Conservation (phyloP, 169 alveolate genomes). For the Cryptosporidium viatorum region DNA sequence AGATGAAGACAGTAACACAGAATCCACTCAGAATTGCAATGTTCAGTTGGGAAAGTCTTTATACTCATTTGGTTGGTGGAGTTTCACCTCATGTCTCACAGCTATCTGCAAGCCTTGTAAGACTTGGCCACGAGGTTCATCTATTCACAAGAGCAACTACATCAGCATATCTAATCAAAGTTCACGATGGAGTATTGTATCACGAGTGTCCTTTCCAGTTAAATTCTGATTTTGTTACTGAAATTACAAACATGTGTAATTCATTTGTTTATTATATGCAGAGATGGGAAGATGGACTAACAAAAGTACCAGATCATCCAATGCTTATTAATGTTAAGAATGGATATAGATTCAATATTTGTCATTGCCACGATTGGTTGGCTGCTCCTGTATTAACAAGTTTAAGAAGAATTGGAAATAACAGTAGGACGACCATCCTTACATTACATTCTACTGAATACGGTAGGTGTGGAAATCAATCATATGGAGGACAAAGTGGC, state of each 20-base stretch:
- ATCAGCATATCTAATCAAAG: constrained; percentile 70
- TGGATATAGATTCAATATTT: constrained; percentile 77
- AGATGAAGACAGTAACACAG: constrained; percentile 55
- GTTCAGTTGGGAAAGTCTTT: constrained; percentile 84
- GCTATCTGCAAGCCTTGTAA: constrained; percentile 81
- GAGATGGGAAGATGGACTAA: constrained; percentile 76
- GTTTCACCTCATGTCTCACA: constrained; percentile 85
- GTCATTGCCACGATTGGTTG: constrained; percentile 86
- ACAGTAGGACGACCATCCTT: constrained; percentile 78
- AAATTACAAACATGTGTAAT: constrained; percentile 84
- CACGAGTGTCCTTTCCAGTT: constrained; percentile 81
- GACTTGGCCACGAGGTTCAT: constrained; percentile 85
- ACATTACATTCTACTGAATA: constrained; percentile 86
- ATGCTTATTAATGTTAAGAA: constrained; percentile 20
- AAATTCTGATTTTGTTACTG: constrained; percentile 82
- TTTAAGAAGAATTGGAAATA: constrained; percentile 60
- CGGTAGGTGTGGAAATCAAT: constrained; percentile 85
- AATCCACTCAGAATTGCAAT: constrained; percentile 79
- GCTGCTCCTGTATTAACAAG: constrained; percentile 81
- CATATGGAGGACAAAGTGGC: constrained; percentile 82
- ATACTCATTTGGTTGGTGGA: constrained; percentile 83
- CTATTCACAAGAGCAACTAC: constrained; percentile 80
- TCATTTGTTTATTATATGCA: constrained; percentile 80
- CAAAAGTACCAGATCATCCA: constrained; percentile 49
- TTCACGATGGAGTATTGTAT: constrained; percentile 79